Conservation (phyloP, 2,329 filamentous ascomycete genomes). For the Xylariales sp. region DNA sequence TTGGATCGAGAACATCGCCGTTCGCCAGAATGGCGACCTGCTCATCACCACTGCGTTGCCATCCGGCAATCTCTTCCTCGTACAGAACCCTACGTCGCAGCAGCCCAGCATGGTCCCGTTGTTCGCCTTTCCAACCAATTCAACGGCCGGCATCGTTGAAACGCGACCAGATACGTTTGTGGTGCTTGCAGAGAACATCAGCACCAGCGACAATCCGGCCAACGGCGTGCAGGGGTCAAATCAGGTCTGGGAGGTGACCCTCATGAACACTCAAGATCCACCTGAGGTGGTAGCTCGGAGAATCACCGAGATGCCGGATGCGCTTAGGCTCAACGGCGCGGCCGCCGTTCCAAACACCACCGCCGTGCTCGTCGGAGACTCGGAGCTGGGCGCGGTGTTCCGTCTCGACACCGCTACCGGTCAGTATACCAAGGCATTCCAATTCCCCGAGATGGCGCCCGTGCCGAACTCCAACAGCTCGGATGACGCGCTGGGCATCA, state of each 20-base stretch:
- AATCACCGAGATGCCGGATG: neutral
- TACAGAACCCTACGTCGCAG: constrained; percentile 17
- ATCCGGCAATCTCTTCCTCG: constrained; percentile 17
- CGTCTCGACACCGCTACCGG: neutral
- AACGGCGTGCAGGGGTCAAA: neutral
- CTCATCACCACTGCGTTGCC: constrained; percentile 24
- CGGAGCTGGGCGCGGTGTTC: neutral
- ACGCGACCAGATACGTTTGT: constrained; percentile 14
- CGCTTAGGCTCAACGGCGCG: neutral
- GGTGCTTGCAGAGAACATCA: constrained; percentile 3
- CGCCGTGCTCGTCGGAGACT: neutral
- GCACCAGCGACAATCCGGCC: too few species aligned
- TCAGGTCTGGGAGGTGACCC: neutral
- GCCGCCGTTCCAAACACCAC: neutral
- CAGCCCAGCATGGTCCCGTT: constrained; percentile 15
- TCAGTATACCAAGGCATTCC: constrained; percentile 7
- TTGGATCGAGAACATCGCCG: constrained; percentile 25
- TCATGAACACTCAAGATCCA: neutral
- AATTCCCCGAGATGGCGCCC: constrained; percentile 6
- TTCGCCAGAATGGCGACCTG: constrained; percentile 21
- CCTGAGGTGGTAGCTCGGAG: neutral
- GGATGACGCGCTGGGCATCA: constrained; percentile 11
- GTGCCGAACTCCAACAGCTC: constrained; percentile 9
- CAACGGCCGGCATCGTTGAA: constrained; percentile 24
- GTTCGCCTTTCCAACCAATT: constrained; percentile 19